phyloP scores from a whole-genome alignment of 75 land plant species.

The Picea glauca region DNA sequence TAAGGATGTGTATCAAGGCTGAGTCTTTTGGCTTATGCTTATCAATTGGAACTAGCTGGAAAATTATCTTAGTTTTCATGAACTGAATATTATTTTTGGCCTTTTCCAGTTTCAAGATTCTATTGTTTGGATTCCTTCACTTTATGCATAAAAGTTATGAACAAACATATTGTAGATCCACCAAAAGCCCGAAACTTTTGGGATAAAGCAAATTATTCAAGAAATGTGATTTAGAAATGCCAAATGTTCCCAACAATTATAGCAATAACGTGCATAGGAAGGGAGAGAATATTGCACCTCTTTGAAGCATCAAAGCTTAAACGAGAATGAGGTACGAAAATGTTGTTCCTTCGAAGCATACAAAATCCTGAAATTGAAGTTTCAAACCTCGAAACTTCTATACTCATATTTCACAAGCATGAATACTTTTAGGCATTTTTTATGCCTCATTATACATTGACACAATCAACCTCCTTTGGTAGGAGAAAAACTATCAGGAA shows the following conservation, averaged over 20 bases:
- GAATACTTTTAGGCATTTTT: neutral
- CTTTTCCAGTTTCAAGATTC: neutral
- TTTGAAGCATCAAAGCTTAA: neutral
- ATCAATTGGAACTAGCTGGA: neutral
- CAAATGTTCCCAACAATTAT: neutral
- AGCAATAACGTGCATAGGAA: neutral
- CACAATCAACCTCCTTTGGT: neutral
- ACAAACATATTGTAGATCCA: slow-evolving; percentile 1
- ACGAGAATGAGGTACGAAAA: neutral
- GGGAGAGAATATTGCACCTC: neutral
- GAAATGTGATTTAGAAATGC: neutral
- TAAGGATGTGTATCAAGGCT: neutral
- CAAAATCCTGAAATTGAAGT: neutral
- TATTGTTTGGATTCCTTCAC: neutral
- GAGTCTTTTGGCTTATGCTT: neutral
- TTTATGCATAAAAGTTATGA: neutral
- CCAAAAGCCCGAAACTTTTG: neutral
- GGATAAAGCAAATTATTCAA: neutral
- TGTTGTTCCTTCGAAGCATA: neutral
- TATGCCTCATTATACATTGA: neutral
- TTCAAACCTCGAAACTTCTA: neutral
- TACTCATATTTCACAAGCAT: neutral
- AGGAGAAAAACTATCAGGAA: neutral
- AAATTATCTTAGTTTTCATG: neutral
- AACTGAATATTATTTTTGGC: neutral